Percentiles rank a stretch among this genome's conserved stretches.
Conservation (phyloP, 371 early-diverging fungal species). For the Rhizopus sp. region DNA sequence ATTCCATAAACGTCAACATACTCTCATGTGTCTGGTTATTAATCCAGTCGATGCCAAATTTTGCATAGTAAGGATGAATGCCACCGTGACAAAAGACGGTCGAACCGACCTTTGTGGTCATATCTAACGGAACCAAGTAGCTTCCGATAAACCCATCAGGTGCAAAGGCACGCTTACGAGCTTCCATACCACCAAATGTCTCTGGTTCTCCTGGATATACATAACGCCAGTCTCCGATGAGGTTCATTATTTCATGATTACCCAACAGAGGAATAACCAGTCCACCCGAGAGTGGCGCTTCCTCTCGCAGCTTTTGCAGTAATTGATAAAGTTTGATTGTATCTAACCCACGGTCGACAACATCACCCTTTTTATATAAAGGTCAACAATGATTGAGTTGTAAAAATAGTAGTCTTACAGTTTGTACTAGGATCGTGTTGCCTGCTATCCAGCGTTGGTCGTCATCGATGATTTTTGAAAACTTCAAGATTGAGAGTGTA, state of each 20-base stretch:
- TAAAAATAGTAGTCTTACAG: slow-evolving; percentile 23
- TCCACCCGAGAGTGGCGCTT: slow-evolving; percentile 63
- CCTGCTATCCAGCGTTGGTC: slow-evolving; percentile 67
- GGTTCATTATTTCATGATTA: slow-evolving; percentile 82
- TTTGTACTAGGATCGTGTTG: slow-evolving; percentile 56
- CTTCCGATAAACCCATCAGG: slow-evolving; percentile 69
- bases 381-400: not conserved
- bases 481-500: slow-evolving; percentile 56
- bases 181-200: slow-evolving; percentile 62
- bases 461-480: slow-evolving; percentile 64
- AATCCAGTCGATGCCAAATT: slow-evolving; percentile 59
- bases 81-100: slow-evolving; percentile 82
- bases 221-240: slow-evolving; percentile 71
- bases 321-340: slow-evolving; percentile 69
- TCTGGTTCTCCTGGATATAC: slow-evolving; percentile 65
- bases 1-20: slow-evolving; percentile 31
- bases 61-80: slow-evolving; percentile 51
- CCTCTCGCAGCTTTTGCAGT: slow-evolving; percentile 55
- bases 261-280: slow-evolving; percentile 59
- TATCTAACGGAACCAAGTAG: slow-evolving; percentile 54
- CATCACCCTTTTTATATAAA: slow-evolving; percentile 59
- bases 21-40: slow-evolving; percentile 52
- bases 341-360: slow-evolving; percentile 75
- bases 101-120: slow-evolving; percentile 62
- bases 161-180: slow-evolving; percentile 58